Evolutionary conservation across 352 stramenopile species (phyloP).

Genomic region (Phytophthora pluvialis): DNA sequence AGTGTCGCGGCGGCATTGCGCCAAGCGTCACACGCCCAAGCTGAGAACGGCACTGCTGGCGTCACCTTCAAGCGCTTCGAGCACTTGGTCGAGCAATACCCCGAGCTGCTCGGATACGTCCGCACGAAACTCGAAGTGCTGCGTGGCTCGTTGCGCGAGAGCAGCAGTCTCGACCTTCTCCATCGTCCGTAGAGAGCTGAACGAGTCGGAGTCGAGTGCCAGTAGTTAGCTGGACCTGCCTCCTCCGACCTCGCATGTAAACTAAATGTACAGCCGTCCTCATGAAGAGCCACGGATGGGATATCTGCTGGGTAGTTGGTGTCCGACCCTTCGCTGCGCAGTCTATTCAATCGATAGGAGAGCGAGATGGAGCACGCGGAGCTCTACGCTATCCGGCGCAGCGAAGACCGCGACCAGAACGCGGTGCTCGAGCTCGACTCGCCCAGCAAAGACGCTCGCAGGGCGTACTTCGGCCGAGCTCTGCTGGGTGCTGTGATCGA

Average conservation of each 20-base stretch:
- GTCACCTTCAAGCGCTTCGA: conserved; percentile 57
- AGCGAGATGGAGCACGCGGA: conserved; percentile 24
- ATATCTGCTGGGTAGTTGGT: not conserved
- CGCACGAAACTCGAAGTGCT: conserved; percentile 60
- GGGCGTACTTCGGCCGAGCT: conserved; percentile 66
- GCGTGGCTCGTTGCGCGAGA: conserved; percentile 54
- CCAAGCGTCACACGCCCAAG: conserved; percentile 30
- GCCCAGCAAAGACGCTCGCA: conserved; percentile 62
- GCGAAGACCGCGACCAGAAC: conserved; percentile 63
- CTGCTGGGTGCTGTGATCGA: conserved; percentile 70
- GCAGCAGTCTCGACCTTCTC: conserved; percentile 13
- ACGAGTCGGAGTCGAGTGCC: too few relatives aligned
- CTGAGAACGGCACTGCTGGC: conserved; percentile 5
- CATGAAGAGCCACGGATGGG: conserved; percentile 10
- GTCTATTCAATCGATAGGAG: not conserved
- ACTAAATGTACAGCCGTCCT: conserved; percentile 26
- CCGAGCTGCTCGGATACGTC: conserved; percentile 54
- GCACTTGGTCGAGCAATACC: conserved; percentile 42
- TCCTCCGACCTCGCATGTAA: conserved; percentile 12
- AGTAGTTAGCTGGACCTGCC: too few relatives aligned
- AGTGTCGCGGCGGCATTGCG: conserved; percentile 36
- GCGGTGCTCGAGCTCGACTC: conserved; percentile 66
- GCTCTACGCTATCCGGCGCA: conserved; percentile 62
- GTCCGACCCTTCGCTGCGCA: conserved; percentile 16
- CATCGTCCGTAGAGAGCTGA: conserved; percentile 8